These are phyloP conservation scores for Trichoderma guizhouense DNA, from an alignment of 2,329 filamentous ascomycete genomes.

Conservation along the genomic window DNA sequence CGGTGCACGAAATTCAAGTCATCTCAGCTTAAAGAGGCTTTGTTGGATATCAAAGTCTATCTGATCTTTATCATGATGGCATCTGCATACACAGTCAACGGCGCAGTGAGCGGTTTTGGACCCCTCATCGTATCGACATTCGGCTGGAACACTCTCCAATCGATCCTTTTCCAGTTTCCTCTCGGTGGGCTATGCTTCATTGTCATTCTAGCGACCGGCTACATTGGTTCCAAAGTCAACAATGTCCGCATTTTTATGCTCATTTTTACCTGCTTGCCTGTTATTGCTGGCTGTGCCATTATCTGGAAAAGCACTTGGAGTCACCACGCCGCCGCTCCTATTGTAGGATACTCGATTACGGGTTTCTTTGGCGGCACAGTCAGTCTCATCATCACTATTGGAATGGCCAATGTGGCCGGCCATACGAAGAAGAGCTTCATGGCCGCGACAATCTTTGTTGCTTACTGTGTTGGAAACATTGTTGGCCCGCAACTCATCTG, in stretches of 20 bases:
- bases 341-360: conserved; percentile 68
- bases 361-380: conserved; percentile 72
- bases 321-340: conserved; percentile 61
- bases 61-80: conserved; percentile 66
- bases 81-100: conserved; percentile 68
- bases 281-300: conserved; percentile 69
- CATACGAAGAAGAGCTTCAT: conserved; percentile 77
- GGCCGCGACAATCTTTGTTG: conserved; percentile 70
- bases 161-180: conserved; percentile 73
- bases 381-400: conserved; percentile 51
- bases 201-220: conserved; percentile 64
- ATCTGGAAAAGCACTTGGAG: conserved; percentile 70
- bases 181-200: conserved; percentile 66
- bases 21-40: conserved; percentile 55
- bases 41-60: conserved; percentile 60
- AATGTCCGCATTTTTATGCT: conserved; percentile 66
- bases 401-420: conserved; percentile 67
- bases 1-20: conserved; percentile 59
- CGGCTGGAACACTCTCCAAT: conserved; percentile 59
- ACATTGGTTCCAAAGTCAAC: conserved; percentile 54
- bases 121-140: conserved; percentile 71
- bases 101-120: conserved; percentile 67
- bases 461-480: conserved; percentile 74
- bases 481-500: conserved; percentile 70
- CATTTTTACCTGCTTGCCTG: conserved; percentile 64